A percentile compares a stretch with the other conserved stretches of the same genome.
Evolutionary conservation across 768 basidiomycete species (phyloP).

Genomic region (Kwoniella mangroviensis): DNA sequence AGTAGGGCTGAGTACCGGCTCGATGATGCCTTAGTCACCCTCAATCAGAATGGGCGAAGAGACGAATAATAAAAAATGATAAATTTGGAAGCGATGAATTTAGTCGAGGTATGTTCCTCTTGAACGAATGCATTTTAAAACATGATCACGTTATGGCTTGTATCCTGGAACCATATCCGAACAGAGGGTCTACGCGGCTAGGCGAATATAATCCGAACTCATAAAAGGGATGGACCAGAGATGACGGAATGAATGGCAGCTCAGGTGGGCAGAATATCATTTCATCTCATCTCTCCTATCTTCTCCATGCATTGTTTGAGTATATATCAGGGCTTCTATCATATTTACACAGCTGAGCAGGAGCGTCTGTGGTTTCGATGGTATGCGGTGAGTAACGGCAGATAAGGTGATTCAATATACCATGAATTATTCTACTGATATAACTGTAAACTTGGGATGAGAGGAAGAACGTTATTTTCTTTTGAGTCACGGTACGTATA

Average conservation of each 20-base stretch:
- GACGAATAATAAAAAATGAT: background rate
- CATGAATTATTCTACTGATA: too few species aligned
- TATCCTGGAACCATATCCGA: background rate
- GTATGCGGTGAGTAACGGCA: background rate
- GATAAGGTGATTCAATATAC: background rate
- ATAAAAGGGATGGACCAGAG: background rate
- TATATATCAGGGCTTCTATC: background rate
- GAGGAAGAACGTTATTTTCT: too few species aligned
- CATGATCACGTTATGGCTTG: constrained; percentile 12
- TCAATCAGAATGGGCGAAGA: background rate
- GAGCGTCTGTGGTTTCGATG: too few species aligned
- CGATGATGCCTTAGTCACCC: constrained; percentile 66
- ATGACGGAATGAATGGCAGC: background rate
- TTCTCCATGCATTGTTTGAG: background rate
- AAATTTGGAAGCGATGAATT: background rate
- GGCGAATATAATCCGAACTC: too few species aligned
- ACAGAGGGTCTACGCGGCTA: too few species aligned
- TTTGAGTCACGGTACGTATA: too few species aligned
- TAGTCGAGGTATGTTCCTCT: constrained; percentile 21
- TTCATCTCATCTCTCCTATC: background rate
- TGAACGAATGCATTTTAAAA: constrained; percentile 10
- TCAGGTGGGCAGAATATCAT: constrained; percentile 4
- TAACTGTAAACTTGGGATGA: too few species aligned
- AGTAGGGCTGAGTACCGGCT: constrained; percentile 84
- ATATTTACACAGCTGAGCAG: too few species aligned